Evolutionary conservation across 495 filamentous ascomycete genomes (phyloP).

Genomic region (Penicillium cataractarum): DNA sequence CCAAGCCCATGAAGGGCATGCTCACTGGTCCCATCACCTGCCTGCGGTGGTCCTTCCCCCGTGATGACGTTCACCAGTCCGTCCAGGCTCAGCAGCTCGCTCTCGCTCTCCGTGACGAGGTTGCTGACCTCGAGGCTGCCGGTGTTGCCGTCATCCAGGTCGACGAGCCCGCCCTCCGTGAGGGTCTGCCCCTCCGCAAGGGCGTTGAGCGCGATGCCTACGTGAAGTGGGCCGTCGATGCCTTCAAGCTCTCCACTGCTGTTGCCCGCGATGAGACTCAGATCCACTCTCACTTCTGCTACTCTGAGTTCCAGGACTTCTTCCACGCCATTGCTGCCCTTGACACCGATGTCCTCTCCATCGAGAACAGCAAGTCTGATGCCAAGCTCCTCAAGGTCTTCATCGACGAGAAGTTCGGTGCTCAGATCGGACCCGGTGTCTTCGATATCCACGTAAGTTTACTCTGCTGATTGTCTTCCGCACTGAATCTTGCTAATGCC

Average conservation of each 20-base stretch:
- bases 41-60: slow-evolving; percentile 98
- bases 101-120: slow-evolving; percentile 96
- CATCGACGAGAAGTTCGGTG: slow-evolving; percentile 91
- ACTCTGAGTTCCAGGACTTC: slow-evolving; percentile 99
- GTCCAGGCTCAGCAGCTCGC: slow-evolving; percentile 98
- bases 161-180: slow-evolving; percentile 97
- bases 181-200: slow-evolving; percentile 93
- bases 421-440: slow-evolving; percentile 98
- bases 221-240: slow-evolving; percentile 93
- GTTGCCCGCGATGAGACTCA: slow-evolving; percentile 92
- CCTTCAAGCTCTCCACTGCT: slow-evolving; percentile 91
- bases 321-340: slow-evolving; percentile 99
- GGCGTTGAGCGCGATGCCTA: slow-evolving; percentile 93
- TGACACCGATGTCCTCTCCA: slow-evolving; percentile 96
- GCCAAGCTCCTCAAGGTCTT: slow-evolving; percentile 99
- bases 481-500: neutral
- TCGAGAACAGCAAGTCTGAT: slow-evolving; percentile 99
- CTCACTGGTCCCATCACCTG: slow-evolving; percentile 98
- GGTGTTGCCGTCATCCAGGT: slow-evolving; percentile 98
- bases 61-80: slow-evolving; percentile 98
- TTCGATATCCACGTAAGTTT: slow-evolving; percentile 85
- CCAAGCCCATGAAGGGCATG: slow-evolving; percentile 99
- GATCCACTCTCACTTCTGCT: slow-evolving; percentile 99
- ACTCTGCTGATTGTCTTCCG: neutral
- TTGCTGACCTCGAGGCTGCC: slow-evolving; percentile 93